Evolutionary conservation across 1,284 basidiomycete species (phyloP), one percentile per base, ranked within the genome.

Genomic region (Austropuccinia psidii): DNA sequence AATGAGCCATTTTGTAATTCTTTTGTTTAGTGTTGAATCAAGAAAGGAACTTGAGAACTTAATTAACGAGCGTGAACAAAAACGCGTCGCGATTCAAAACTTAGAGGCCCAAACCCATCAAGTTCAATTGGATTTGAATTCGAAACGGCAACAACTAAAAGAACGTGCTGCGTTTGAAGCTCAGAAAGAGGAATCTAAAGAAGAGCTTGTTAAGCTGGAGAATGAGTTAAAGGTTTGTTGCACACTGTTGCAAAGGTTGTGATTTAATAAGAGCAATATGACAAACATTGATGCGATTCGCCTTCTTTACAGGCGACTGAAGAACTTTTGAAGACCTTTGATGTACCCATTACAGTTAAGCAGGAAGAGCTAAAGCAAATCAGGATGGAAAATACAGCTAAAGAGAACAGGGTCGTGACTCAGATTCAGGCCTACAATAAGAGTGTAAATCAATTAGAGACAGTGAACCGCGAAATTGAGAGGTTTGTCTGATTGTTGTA

Each of bases 301-400:
- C n/a, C n/a, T n/a, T n/a, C n/a, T n/a, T n/a, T n/a, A n/a, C 70
- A 91, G 90, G 86, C 86, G 55, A 80, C 89, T 31, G 89, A 91
- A 41, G 81, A 78, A 15, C 85, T 85, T 77, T 86, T 92, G 45
- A 79, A 82, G 24, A 86, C 87, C 54, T 86, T 86, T 8, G 85
- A 86, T 75, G 85, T 82, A 1, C 90, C 90, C 0, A 89, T 91
- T 39, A 85, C 88, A 58, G 82, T 82, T 29, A 84, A 90, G 37
- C 87, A 90, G 75, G 83, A 83, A 58, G 87, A 88, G 72, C 83
- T 88, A 74, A 83, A 85, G 72, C 81, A 83, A 64, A 79, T 82
- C n/a, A 85, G 88, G 76, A 81, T 81, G 1, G 87, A 87, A 55
- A 79, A 87, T 74, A 84, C 83, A 65, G 78, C 80, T 3, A 85